These are phyloP conservation scores for Bacterosira constricta DNA, from an alignment of 108 stramenopile genomes.

Conservation along the genomic window DNA sequence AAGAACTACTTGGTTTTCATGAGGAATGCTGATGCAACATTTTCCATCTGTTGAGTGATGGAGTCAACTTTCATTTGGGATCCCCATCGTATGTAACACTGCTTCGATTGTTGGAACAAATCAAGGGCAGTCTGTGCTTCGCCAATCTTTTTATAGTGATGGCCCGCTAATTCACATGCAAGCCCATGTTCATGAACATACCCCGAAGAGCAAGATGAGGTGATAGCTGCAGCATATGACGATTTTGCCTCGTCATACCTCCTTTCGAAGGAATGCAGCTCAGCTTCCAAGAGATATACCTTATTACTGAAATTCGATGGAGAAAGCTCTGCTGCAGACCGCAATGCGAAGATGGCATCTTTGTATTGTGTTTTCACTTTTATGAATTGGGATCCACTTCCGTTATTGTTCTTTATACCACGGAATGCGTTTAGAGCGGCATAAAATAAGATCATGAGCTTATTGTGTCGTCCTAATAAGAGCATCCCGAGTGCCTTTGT, in stretches of 20 bases:
- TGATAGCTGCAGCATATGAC: slow-evolving; percentile 16
- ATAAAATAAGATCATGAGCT: not conserved
- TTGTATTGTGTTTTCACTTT: not conserved
- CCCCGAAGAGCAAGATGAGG: slow-evolving; percentile 12
- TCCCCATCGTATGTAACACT: slow-evolving; percentile 17
- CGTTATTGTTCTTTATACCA: not conserved
- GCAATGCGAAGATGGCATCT: not conserved
- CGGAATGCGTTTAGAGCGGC: not conserved
- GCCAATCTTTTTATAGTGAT: slow-evolving; percentile 1
- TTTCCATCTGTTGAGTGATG: slow-evolving; percentile 10
- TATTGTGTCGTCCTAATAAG: not conserved
- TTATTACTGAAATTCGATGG: slow-evolving; percentile 7
- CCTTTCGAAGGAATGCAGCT: slow-evolving; percentile 12
- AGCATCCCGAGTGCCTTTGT: not conserved
- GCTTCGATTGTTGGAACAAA: slow-evolving; percentile 18
- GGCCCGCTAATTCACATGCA: slow-evolving; percentile 4
- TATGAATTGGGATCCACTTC: not conserved
- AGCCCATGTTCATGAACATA: slow-evolving; percentile 34
- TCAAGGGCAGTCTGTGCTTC: slow-evolving; percentile 2
- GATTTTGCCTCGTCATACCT: slow-evolving; percentile 12
- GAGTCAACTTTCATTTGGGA: slow-evolving; percentile 9
- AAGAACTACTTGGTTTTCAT: too few species aligned
- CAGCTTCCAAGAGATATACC: slow-evolving; percentile 21
- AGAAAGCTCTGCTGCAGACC: not conserved
- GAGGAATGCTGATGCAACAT: too few species aligned